These are phyloP conservation scores for Candida silvicultrix DNA, from an alignment of 805 yeast genomes.

Conservation along the genomic window DNA sequence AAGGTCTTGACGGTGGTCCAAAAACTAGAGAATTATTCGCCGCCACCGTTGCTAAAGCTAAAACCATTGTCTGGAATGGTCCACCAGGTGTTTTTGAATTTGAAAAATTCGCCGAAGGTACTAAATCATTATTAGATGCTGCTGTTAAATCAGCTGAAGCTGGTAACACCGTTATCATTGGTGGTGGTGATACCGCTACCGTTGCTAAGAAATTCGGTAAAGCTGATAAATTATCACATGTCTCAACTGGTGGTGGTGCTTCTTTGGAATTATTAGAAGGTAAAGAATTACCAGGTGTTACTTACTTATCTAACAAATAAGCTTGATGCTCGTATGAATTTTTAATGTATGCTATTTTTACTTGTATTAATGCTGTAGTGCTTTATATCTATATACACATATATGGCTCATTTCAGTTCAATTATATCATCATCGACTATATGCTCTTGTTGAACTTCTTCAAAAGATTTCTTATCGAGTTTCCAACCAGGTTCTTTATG, in stretches of 20 bases:
- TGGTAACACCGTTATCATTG: conserved; percentile 91
- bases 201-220: conserved; percentile 98
- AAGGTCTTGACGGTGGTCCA: conserved; percentile 96
- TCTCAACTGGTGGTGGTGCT: conserved; percentile 99
- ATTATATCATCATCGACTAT: background rate
- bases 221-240: conserved; percentile 94
- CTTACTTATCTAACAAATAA: conserved; percentile 73
- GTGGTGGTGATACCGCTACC: conserved; percentile 99
- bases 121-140: conserved; percentile 85
- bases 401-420: no score
- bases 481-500: background rate
- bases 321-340: background rate
- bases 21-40: conserved; percentile 76
- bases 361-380: background rate
- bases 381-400: no score
- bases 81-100: conserved; percentile 99
- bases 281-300: conserved; percentile 97
- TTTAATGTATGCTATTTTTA: background rate
- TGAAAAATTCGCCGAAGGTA: conserved; percentile 85
- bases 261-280: conserved; percentile 98
- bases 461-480: background rate
- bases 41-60: conserved; percentile 81
- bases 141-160: conserved; percentile 78
- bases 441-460: background rate
- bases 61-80: conserved; percentile 99